Evolutionary conservation across 768 basidiomycete species (phyloP).

Genomic region (Tubosaeta sp.): DNA sequence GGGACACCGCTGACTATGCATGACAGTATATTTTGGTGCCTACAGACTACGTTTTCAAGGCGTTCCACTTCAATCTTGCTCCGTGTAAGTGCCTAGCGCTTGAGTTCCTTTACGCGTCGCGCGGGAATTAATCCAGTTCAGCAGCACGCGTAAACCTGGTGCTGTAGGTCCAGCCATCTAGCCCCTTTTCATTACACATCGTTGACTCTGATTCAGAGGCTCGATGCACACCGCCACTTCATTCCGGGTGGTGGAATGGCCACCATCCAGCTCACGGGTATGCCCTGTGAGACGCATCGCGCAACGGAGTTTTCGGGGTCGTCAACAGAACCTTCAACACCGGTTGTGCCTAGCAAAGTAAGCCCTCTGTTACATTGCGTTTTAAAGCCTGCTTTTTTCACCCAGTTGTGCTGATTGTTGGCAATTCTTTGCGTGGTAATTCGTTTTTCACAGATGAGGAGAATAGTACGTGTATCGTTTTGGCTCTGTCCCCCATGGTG

Average conservation of each 20-base stretch:
- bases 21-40: slow-evolving; percentile 48
- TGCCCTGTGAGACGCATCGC: not conserved
- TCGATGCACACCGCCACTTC: not conserved
- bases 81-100: slow-evolving; percentile 36
- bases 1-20: not conserved
- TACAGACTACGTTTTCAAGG: slow-evolving; percentile 51
- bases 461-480: not conserved
- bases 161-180: slow-evolving; percentile 16
- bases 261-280: not conserved
- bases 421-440: too few relatives aligned
- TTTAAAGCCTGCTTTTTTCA: not conserved
- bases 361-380: not conserved
- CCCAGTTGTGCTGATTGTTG: not conserved
- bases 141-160: slow-evolving; percentile 56
- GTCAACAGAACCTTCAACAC: not conserved
- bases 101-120: not conserved
- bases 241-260: not conserved
- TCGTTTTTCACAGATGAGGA: not conserved
- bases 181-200: not conserved
- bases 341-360: not conserved
- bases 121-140: not conserved
- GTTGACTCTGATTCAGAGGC: not conserved
- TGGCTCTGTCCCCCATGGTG: too few relatives aligned
- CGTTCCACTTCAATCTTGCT: slow-evolving; percentile 48
- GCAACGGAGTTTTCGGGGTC: not conserved